Evolutionary conservation across 2,329 filamentous ascomycete genomes (phyloP).

Genomic region (Monosporascus sp.): DNA sequence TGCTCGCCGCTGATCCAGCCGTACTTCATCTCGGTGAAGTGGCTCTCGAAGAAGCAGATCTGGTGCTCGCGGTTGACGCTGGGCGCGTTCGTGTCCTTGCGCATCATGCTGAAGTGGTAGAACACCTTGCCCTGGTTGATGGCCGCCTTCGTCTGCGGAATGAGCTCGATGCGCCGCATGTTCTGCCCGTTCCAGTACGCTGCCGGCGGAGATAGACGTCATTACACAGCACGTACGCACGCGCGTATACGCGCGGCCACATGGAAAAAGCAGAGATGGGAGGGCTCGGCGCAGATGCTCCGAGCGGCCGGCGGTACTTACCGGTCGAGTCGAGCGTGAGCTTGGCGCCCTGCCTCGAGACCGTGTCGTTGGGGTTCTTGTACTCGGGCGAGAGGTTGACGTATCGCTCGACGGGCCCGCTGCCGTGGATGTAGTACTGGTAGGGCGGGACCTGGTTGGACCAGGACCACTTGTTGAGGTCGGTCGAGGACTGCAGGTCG

Average conservation of each 20-base stretch:
- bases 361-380: slow-evolving; percentile 62
- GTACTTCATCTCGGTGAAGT: slow-evolving; percentile 73
- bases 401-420: slow-evolving; percentile 49
- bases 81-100: slow-evolving; percentile 54
- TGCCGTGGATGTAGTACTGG: slow-evolving; percentile 73
- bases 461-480: slow-evolving; percentile 57
- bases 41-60: slow-evolving; percentile 57
- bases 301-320: not conserved
- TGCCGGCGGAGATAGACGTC: slow-evolving; percentile 25
- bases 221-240: too few species aligned
- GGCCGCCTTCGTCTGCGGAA: slow-evolving; percentile 63
- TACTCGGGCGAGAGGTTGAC: slow-evolving; percentile 54
- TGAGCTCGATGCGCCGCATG: slow-evolving; percentile 70
- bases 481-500: slow-evolving; percentile 41
- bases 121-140: slow-evolving; percentile 62
- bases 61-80: slow-evolving; percentile 62
- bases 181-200: slow-evolving; percentile 68
- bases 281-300: too few species aligned
- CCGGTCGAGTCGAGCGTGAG: slow-evolving; percentile 51
- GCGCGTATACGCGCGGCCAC: too few species aligned
- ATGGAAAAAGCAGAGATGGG: too few species aligned
- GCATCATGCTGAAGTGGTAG: slow-evolving; percentile 68
- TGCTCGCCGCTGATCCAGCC: slow-evolving; percentile 52
- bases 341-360: slow-evolving; percentile 59
- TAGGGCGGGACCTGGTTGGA: slow-evolving; percentile 59